Evolutionary conservation across 495 filamentous ascomycete genomes (phyloP), one percentile per base, ranked within the genome.

Genomic region (Hypoxylon intermedium): DNA sequence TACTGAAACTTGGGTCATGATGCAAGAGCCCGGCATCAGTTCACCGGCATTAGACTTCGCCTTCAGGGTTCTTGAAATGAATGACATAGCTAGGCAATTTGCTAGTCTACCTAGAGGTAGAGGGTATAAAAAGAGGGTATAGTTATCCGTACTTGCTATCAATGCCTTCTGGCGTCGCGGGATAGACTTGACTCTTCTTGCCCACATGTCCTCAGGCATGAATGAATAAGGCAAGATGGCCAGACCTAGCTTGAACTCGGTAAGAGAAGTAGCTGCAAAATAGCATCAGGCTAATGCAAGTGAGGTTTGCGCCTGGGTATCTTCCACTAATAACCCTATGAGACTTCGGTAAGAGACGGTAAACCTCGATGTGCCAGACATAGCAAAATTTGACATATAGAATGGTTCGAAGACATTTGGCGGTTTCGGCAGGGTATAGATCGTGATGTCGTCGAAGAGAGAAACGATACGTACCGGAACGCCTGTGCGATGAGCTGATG

Each of bases 281-380:
- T 53, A 36, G n/a, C 47, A 44, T 44, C 37, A 50, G 7, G 19
- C 38, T 28, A 30, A 64, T 26, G 42, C 26, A 43, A 28, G 50
- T 37, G 31, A 41, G 36, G 40, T 37, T 31, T 53, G 42, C 43
- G 40, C 49, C 23, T 20, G 60, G 60, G 60, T 64, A 59, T 64
- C 60, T 64, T 59, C 49, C 54, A 45, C 50, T 33, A 41, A n/a
- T n/a, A n/a, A 46, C 41, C 42, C 58, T 58, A 53, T 40, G 28
- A 43, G 28, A 37, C 23, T 16, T 53, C 12, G n/a, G 13, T 45
- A 38, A 64, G 6, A 40, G 28, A 38, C 19, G 40, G 24, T 6
- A 33, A 33, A 58, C 24, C 15, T 30, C 43, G 24, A 41, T 6
- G 12, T 45, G 37, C 28, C 20, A 26, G 47, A 44, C 33, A 47